Conservation (phyloP, 306 rosid genomes). For the Acacia melanoxylon region DNA sequence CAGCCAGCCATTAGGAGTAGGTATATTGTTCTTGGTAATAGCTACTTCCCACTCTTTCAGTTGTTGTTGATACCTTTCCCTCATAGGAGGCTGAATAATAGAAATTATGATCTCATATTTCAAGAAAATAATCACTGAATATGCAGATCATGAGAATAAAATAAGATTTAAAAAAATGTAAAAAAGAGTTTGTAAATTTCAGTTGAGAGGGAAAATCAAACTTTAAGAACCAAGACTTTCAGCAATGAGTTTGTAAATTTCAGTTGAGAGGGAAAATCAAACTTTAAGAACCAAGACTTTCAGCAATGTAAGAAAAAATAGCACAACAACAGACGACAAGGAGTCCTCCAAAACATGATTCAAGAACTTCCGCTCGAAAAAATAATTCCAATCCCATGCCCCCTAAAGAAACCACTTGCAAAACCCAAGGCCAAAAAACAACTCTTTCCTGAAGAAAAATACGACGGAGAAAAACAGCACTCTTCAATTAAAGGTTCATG, state of each 20-base stretch:
- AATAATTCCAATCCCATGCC: background rate
- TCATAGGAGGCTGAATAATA: conserved; percentile 58
- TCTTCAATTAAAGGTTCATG: background rate
- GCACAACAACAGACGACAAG: background rate
- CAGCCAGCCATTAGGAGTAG: conserved; percentile 48
- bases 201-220: background rate
- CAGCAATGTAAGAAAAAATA: background rate
- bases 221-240: background rate
- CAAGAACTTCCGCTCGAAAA: background rate
- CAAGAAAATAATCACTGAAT: background rate
- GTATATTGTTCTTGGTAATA: conserved; percentile 44
- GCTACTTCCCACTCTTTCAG: conserved; percentile 70
- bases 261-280: background rate
- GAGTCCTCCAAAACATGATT: background rate
- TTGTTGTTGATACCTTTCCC: conserved; percentile 73
- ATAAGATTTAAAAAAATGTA: background rate
- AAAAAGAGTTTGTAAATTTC: background rate
- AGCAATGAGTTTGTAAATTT: background rate
- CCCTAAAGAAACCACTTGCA: background rate
- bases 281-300: background rate
- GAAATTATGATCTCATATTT: background rate
- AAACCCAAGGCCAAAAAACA: background rate
- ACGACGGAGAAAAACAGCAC: background rate
- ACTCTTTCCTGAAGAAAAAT: background rate
- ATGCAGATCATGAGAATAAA: background rate